A percentile compares a stretch with the other conserved stretches of the same genome.
Evolutionary conservation across 2,329 filamentous ascomycete species (phyloP).

Genomic region (Clonostachys solani): DNA sequence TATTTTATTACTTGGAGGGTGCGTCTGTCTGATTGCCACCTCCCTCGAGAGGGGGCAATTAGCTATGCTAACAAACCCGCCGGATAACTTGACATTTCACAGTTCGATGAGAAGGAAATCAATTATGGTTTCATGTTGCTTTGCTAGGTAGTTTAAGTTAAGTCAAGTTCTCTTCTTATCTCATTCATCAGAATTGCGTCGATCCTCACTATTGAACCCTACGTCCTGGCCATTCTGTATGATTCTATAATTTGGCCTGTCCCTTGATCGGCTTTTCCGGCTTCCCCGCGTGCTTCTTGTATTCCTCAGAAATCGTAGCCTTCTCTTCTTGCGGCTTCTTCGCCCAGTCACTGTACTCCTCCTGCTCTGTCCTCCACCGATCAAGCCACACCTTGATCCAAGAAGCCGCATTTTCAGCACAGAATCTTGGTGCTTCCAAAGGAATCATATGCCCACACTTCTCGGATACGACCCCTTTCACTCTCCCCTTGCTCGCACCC

Average conservation of each 20-base stretch:
- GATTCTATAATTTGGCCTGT: slow-evolving; percentile 18
- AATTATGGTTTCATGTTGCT: too few relatives aligned
- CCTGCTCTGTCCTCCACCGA: slow-evolving; percentile 53
- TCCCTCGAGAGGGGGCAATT: too few relatives aligned
- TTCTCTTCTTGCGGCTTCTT: slow-evolving; percentile 46
- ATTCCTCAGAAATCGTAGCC: slow-evolving; percentile 44
- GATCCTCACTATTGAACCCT: too few relatives aligned
- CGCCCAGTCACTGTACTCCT: slow-evolving; percentile 52
- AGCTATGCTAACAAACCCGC: too few relatives aligned
- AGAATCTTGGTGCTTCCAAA: slow-evolving; percentile 69
- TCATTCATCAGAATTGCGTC: too few relatives aligned
- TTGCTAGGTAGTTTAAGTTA: too few relatives aligned
- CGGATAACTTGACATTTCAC: too few relatives aligned
- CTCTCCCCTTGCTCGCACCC: slow-evolving; percentile 57
- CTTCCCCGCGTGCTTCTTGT: slow-evolving; percentile 44
- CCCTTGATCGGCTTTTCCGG: slow-evolving; percentile 3
- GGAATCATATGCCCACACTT: slow-evolving; percentile 75
- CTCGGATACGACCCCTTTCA: slow-evolving; percentile 60
- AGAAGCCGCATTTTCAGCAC: slow-evolving; percentile 53
- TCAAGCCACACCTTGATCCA: slow-evolving; percentile 56
- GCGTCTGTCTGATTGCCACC: too few relatives aligned
- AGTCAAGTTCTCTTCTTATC: too few relatives aligned
- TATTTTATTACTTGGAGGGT: too few relatives aligned
- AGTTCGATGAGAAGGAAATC: too few relatives aligned
- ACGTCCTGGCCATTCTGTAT: too few relatives aligned